Evolutionary conservation across 306 rosid species (phyloP).

Genomic region (Quercus variabilis): DNA sequence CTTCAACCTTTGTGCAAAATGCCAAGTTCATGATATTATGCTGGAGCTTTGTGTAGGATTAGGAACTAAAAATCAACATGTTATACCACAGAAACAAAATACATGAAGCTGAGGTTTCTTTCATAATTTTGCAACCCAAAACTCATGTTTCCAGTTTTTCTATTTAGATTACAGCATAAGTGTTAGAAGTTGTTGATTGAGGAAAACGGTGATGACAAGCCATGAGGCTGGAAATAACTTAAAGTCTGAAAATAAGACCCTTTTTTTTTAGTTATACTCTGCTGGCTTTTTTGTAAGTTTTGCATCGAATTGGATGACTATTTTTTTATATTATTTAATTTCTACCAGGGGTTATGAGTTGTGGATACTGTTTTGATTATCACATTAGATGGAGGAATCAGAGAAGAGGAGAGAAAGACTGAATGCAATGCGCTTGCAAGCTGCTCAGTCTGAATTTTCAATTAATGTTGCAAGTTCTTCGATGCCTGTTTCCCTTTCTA

Average conservation of each 20-base stretch:
- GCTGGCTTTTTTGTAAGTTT: not conserved
- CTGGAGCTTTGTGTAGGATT: too few relatives aligned
- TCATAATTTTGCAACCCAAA: too few relatives aligned
- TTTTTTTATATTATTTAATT: not conserved
- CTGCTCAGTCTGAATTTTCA: slow-evolving; percentile 46
- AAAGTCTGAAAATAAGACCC: not conserved
- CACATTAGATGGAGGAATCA: slow-evolving; percentile 71
- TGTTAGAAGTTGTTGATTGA: too few relatives aligned
- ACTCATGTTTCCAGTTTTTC: too few relatives aligned
- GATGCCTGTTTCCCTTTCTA: slow-evolving; percentile 49
- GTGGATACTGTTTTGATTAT: slow-evolving; percentile 4
- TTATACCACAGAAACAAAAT: too few relatives aligned
- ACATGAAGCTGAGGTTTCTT: too few relatives aligned
- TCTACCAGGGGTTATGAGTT: not conserved
- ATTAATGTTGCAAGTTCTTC: slow-evolving; percentile 19
- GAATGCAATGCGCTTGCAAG: slow-evolving; percentile 72
- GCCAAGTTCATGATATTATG: too few relatives aligned
- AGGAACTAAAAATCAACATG: too few relatives aligned
- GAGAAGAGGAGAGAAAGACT: slow-evolving; percentile 77
- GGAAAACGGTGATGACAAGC: too few relatives aligned
- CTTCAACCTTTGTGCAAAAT: not conserved
- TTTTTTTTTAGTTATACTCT: too few relatives aligned
- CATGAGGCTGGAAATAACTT: not conserved
- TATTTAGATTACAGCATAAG: too few relatives aligned
- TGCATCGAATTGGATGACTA: not conserved